These are phyloP conservation scores for Alnus glutinosa DNA, from an alignment of 306 rosid genomes.

Conservation along the genomic window DNA sequence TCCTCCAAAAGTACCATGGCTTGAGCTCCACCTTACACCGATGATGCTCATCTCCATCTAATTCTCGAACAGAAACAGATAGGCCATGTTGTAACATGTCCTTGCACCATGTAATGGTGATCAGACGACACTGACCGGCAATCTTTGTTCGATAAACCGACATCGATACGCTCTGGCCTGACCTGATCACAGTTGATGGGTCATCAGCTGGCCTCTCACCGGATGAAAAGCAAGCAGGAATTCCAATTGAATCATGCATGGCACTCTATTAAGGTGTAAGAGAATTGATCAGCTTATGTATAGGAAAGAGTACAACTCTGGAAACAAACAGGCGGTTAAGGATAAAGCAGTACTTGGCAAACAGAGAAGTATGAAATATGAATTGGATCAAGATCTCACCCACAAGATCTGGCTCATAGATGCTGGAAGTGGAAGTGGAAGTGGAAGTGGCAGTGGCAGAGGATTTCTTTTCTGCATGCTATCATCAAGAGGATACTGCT, in stretches of 20 bases:
- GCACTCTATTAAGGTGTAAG: slow-evolving; percentile 10
- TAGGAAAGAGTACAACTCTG: background rate
- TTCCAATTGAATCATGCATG: slow-evolving; percentile 82
- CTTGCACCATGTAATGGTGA: slow-evolving; percentile 91
- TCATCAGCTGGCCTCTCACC: slow-evolving; percentile 46
- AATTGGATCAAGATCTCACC: slow-evolving; percentile 13
- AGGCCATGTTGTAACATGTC: slow-evolving; percentile 75
- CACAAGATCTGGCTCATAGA: slow-evolving; percentile 23
- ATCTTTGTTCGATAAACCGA: slow-evolving; percentile 71
- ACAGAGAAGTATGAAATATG: background rate
- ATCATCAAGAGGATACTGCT: slow-evolving; percentile 16
- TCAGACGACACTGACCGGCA: slow-evolving; percentile 69
- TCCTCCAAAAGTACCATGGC: slow-evolving; percentile 95
- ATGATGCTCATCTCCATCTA: slow-evolving; percentile 45
- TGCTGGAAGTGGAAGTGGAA: background rate
- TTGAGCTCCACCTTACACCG: slow-evolving; percentile 85
- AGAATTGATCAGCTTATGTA: background rate
- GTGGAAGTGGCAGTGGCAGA: background rate
- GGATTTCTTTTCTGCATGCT: slow-evolving; percentile 14
- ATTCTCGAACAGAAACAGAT: slow-evolving; percentile 67
- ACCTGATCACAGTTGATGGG: slow-evolving; percentile 49
- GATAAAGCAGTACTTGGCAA: background rate
- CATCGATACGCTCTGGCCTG: slow-evolving; percentile 68
- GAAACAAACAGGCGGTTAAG: slow-evolving; percentile 8
- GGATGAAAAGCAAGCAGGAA: slow-evolving; percentile 76